phyloP scores from a whole-genome alignment of 2,329 filamentous ascomycete species.

The Fusarium caatingaense region DNA sequence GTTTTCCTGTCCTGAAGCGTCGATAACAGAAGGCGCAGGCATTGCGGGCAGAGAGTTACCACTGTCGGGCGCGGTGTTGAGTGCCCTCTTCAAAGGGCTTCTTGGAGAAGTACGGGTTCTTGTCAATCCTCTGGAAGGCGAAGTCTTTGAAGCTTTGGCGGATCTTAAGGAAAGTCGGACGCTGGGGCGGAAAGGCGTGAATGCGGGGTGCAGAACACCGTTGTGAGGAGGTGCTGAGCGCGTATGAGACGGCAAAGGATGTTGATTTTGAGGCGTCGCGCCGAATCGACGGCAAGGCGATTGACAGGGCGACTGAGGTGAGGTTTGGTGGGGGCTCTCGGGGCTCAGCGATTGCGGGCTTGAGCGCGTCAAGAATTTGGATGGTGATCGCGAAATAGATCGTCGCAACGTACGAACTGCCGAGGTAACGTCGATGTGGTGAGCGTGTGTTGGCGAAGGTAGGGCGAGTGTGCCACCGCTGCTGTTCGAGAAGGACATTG shows the following conservation, averaged over 20 bases:
- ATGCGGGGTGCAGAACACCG: conserved; percentile 59
- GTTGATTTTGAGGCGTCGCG: conserved; percentile 53
- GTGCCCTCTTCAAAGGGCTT: conserved; percentile 82
- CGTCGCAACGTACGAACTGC: conserved; percentile 85
- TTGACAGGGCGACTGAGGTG: conserved; percentile 67
- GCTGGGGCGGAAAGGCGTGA: conserved; percentile 74
- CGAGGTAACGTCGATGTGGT: conserved; percentile 84
- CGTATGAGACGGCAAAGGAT: conserved; percentile 48
- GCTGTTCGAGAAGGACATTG: conserved; percentile 69
- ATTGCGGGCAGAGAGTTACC: conserved; percentile 71
- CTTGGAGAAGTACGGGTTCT: conserved; percentile 78
- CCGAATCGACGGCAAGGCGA: conserved; percentile 62
- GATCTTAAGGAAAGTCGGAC: conserved; percentile 75
- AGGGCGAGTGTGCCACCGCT: conserved; percentile 84
- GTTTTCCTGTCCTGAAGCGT: conserved; percentile 59
- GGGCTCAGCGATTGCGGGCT: conserved; percentile 60
- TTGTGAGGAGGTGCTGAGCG: conserved; percentile 53
- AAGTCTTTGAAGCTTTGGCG: conserved; percentile 68
- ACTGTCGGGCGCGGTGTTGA: conserved; percentile 76
- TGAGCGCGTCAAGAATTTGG: conserved; percentile 76
- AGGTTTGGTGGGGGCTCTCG: conserved; percentile 59
- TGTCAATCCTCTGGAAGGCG: conserved; percentile 65
- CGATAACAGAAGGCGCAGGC: conserved; percentile 50
- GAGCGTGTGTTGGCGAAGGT: conserved; percentile 84
- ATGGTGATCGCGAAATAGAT: conserved; percentile 93